Evolutionary conservation across 1,139 yeast genomes (phyloP), one percentile per base, ranked within the genome.

Genomic region (Yamadazyma atlantica): DNA sequence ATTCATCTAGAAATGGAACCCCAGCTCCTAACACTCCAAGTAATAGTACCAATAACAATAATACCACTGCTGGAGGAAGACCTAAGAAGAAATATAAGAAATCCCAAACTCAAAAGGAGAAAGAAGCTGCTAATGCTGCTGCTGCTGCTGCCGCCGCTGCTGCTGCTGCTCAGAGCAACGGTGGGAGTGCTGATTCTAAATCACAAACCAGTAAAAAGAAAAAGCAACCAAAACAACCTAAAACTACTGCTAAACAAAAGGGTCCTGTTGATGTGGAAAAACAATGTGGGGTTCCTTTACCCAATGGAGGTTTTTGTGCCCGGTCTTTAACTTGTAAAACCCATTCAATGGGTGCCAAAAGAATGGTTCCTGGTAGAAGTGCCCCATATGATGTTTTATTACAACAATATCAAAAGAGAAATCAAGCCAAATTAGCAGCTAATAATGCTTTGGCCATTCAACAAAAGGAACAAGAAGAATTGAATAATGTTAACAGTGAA

Each of bases 291-390:
- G 98, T 92, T 6, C 87, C 90, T 2, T 64, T 92, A 43, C 89
- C 96, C 0, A 84, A 84, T 45, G 97, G 97, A 9, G 95, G 95
- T 0, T 81, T 81, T 52, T 92, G 98, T 71, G 96, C 97, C 5
- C 75, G 98, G 39, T 88, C 97, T 0, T 70, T 92, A 45, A 92
- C 98, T 0, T 92, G 98, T 72, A 92, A 92, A 58, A 89, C 97
- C 0, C 98, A 92, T 61, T 87, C 97, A 1, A 90, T 92, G 97
- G 97, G 97, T 19, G 96, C 97, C 17, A 92, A 92, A 54, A 77
- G 98, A 51, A 92, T 96, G 1, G 98, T 92, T 17, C 80, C 80
- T 22, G 98, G 98, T 5, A 75, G 98, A 51, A 81, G 95, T 36
- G 90, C 94, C 7, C 90, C 97, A 0, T 92, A 89, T 60, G 98